Percentiles rank a stretch among this genome's conserved stretches.
Conservation (phyloP, 176 grass and related monocot genomes). For the Elymus sibiricus region DNA sequence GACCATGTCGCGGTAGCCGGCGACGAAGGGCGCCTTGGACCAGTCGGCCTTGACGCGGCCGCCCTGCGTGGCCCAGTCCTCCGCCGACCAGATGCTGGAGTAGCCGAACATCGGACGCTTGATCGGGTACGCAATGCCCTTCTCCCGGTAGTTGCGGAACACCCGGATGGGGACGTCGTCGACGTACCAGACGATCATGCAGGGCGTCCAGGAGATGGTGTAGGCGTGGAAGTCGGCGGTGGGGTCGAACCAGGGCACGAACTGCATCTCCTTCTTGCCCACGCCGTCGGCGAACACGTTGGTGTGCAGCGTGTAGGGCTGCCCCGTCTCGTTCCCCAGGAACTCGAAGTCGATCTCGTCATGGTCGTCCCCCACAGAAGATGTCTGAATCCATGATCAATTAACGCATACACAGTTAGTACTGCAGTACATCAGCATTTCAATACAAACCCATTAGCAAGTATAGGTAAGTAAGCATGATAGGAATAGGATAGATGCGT, state of each 20-base stretch:
- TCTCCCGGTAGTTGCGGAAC: slow-evolving; percentile 52
- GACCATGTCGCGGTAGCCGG: not conserved
- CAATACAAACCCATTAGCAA: too few species aligned
- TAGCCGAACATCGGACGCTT: slow-evolving; percentile 37
- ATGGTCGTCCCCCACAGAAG: not conserved
- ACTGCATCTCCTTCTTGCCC: slow-evolving; percentile 55
- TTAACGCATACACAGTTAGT: not conserved
- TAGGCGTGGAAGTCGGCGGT: slow-evolving; percentile 75
- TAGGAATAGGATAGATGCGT: not conserved
- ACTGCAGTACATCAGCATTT: too few species aligned
- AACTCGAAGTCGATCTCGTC: not conserved
- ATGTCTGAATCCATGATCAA: not conserved
- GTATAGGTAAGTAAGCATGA: too few species aligned
- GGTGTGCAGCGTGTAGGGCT: slow-evolving; percentile 66
- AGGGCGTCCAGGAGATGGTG: slow-evolving; percentile 79
- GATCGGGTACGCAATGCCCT: slow-evolving; percentile 44
- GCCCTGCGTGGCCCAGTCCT: slow-evolving; percentile 70
- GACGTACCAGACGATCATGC: slow-evolving; percentile 44
- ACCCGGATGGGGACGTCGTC: slow-evolving; percentile 56
- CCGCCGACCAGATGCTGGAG: slow-evolving; percentile 82
- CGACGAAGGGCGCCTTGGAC: slow-evolving; percentile 45
- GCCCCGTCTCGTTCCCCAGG: not conserved
- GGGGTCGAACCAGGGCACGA: slow-evolving; percentile 73
- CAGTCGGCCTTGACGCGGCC: slow-evolving; percentile 66
- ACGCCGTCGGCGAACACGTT: slow-evolving; percentile 57